A percentile compares a stretch with the other conserved stretches of the same genome.
These are phyloP conservation scores for Exophiala calicioides DNA, from an alignment of 2,329 filamentous ascomycete genomes.

Conservation along the genomic window DNA sequence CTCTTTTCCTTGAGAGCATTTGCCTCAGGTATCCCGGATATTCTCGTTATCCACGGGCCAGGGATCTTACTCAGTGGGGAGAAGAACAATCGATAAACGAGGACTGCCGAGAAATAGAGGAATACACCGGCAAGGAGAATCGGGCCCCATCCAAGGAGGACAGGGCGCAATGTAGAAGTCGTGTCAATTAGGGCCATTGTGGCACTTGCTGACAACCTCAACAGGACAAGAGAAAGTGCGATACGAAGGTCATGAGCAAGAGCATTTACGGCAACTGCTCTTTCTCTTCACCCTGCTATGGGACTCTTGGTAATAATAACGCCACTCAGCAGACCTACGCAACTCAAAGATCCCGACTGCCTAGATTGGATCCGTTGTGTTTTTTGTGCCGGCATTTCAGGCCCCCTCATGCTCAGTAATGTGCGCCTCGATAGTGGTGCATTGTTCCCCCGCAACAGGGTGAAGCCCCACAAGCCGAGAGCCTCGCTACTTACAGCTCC, in stretches of 20 bases:
- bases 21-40: conserved; percentile 20
- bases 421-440: too few relatives aligned
- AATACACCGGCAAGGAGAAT: conserved; percentile 7
- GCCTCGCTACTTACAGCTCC: too few relatives aligned
- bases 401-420: too few relatives aligned
- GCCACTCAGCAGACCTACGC: too few relatives aligned
- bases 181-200: conserved; percentile 10
- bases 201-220: neutral
- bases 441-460: too few relatives aligned
- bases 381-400: too few relatives aligned
- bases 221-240: neutral
- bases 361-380: too few relatives aligned
- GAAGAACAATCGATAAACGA: conserved; percentile 28
- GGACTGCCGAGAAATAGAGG: conserved; percentile 16
- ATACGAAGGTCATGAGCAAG: neutral
- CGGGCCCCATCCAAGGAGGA: conserved; percentile 4
- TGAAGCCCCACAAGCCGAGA: neutral
- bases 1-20: conserved; percentile 22
- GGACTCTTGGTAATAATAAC: too few relatives aligned
- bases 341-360: too few relatives aligned
- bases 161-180: neutral
- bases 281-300: too few relatives aligned
- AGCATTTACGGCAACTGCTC: too few relatives aligned
- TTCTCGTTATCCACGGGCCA: conserved; percentile 27
- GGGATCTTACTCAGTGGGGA: conserved; percentile 31